Evolutionary conservation across 1,139 yeast genomes (phyloP), one percentile per base, ranked within the genome.

Genomic region (Kurtzmaniella natalensis): DNA sequence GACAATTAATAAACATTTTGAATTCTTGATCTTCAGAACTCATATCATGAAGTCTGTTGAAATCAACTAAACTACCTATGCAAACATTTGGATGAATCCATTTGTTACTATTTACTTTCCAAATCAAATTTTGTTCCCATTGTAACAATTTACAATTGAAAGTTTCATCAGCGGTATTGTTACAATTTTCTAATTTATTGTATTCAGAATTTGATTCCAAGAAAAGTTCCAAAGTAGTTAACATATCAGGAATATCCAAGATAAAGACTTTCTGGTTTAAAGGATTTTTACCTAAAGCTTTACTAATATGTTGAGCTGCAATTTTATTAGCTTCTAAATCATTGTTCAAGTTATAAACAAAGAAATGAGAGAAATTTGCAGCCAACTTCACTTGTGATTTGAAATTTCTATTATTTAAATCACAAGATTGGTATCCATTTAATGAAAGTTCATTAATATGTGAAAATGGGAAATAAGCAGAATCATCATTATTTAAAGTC

Each of bases 41-140:
- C 14, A 8, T 2, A 42, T 35, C 24, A 14, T 23, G 15, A 7
- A 59, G 34, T 18, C 49, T 49, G 35, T 58, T 55, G 37, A 56
- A 62, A 38, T 64, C 69, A 31, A 53, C 47, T 10, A 59, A 44
- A 32, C 59, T 64, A 6, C 71, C 71, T 25, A 64, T 37, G 35
- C 62, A 61, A 21, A 63, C 42, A 25, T 53, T 48, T 6, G 51
- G 46, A 31, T 55, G 53, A 5, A 57, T 41, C 57, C 61, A 52
- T 37, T 52, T 56, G 55, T 54, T 50, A 21, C 59, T 53, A 40
- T 64, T 58, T 34, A 57, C 47, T 39, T 51, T 57, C 67, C 69
- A 61, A 27, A 64, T 51, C 30, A 63, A 44, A 31, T 61, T 58
- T 39, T 65, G 70, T 43, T 65, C 71, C 48, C 58, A 53, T 33